Base-by-base conservation (phyloP, 2,329 filamentous ascomycete genomes). In the Pseudogymnoascus sp. region DNA sequence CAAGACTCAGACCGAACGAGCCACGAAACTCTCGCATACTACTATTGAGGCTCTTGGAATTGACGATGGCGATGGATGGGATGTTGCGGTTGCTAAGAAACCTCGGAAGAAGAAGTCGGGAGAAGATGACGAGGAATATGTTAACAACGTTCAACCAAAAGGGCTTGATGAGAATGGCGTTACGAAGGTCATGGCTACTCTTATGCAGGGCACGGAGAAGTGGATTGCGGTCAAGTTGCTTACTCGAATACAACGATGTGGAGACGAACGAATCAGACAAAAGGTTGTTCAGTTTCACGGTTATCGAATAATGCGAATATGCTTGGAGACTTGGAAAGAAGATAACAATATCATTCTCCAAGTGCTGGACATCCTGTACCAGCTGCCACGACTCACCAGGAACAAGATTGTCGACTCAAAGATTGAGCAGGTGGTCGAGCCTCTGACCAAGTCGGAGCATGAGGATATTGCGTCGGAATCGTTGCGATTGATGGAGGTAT, bases 141-240 rank as follows among this genome's bases (percentile, higher is more conserved):
- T 97, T 75, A 94, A 92, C 75, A 92, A 91, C 74, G 82, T 95
- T 65, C 85, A 93, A 74, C 87, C 90, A 61, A 90, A 87, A 71
- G 86, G 84, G 59, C 82, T 97, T 65, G 87, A 91, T 67, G 90
- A 94, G 70, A 85, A 88, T 64, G 91, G 89, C 66, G 91, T 95
- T 65, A 91, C 89, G 70, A 96, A 95, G 77, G 91, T 97, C 75
- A 96, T 97, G 91, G 92, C 93, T 23, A 89, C 92, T 62, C 84
- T 99, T 64, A 92, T 96, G 86, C 93, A 97, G 75, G 96, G 91
- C 81, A 96, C 96, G 76, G 94, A 99, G 80, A 97, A 97, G 76
- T 99, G 94, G 94, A 97, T 99, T 75, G 92, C 91, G 2, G 92
- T 97, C 76, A 97, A 97, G 77, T 80, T 99, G 63, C 84, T 99